A percentile compares a stretch with the other conserved stretches of the same genome.
Conservation (phyloP, 2,329 filamentous ascomycete genomes). For the Amauroascus verrucosus region DNA sequence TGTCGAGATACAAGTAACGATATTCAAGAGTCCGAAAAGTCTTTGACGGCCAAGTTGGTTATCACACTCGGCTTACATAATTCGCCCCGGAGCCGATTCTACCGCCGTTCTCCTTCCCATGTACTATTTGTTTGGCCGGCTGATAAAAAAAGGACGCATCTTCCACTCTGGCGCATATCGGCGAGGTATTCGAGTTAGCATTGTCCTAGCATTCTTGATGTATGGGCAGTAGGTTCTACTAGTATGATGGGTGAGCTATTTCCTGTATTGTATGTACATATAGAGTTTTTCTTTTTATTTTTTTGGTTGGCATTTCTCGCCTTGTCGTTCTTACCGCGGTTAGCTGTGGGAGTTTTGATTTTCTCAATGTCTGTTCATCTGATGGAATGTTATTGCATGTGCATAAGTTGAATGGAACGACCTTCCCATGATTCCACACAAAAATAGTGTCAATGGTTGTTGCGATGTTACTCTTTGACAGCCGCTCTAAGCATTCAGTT, state of each 20-base stretch:
- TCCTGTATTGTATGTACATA: conserved; percentile 34
- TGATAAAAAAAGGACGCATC: conserved; percentile 17
- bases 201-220: not conserved
- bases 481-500: no score
- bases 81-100: not conserved
- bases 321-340: not conserved
- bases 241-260: conserved; percentile 31
- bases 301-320: conserved; percentile 10
- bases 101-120: conserved; percentile 2
- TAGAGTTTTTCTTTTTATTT: conserved; percentile 23
- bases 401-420: not conserved
- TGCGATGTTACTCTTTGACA: no score
- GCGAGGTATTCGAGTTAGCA: conserved; percentile 27
- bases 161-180: conserved; percentile 37
- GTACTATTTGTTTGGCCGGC: conserved; percentile 21
- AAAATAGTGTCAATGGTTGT: no score
- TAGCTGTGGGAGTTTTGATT: conserved; percentile 7
- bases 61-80: not conserved
- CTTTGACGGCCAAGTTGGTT: not conserved
- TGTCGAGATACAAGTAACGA: not conserved
- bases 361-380: not conserved
- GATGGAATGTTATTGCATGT: not conserved
- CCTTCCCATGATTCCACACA: no score
- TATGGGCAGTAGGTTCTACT: conserved; percentile 13
- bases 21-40: not conserved